Conservation (phyloP, 352 stramenopile species). For the Pythium dissimile region DNA sequence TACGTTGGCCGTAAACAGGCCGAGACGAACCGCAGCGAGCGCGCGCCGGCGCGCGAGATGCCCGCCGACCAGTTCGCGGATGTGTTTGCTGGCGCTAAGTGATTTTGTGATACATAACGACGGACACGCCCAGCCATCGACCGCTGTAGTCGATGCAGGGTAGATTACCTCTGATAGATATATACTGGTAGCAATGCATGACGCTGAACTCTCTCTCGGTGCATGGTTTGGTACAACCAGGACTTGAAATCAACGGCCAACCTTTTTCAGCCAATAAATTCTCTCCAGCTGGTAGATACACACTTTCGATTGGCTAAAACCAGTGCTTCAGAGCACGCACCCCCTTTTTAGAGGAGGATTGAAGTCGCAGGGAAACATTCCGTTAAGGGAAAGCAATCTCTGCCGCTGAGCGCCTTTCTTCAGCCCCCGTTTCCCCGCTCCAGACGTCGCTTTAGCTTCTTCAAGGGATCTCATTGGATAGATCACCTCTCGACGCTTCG, state of each 20-base stretch:
- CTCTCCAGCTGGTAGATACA: background rate
- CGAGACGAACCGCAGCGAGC: conserved; percentile 76
- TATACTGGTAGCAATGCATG: background rate
- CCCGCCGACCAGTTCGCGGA: conserved; percentile 85
- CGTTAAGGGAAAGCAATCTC: background rate
- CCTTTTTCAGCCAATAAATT: conserved; percentile 2
- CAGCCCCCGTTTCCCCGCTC: no score
- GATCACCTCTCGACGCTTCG: background rate
- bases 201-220: background rate
- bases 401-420: no score
- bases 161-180: conserved; percentile 3
- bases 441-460: no score
- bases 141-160: no score
- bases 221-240: no score
- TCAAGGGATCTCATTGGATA: background rate
- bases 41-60: conserved; percentile 56
- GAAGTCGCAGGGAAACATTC: conserved; percentile 5
- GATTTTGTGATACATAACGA: conserved; percentile 5
- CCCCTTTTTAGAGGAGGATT: background rate
- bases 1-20: conserved; percentile 91
- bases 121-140: no score
- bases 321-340: background rate
- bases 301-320: conserved; percentile 1
- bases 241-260: background rate
- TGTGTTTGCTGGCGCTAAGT: conserved; percentile 62